Evolutionary conservation across 2,329 filamentous ascomycete species (phyloP), one percentile per base, ranked within the genome.

Genomic region (Calonectria leucothoes): DNA sequence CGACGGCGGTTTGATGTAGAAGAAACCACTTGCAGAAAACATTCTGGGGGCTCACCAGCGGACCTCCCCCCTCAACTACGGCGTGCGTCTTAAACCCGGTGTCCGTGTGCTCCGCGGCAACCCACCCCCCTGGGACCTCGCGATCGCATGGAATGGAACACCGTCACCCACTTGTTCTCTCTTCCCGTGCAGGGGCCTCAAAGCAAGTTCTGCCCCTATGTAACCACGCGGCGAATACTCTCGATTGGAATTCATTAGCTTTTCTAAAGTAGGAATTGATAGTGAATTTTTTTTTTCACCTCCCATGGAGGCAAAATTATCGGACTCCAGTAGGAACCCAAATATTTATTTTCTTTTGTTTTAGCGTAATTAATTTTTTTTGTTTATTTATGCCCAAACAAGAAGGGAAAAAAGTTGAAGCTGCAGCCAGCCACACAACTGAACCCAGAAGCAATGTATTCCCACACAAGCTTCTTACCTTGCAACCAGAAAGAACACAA

Each of bases 131-230:
- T 55, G 57, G 70, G 45, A 61, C 33, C 45, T 72, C 61, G 27
- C 31, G 69, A 71, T 66, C 51, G 29, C 48, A 42, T 37, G 39
- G 59, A 66, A 71, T 66, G 63, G 55, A 42, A 63, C 39, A 61
- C 27, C 37, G 65, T 49, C 65, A 31, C 57, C 57, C 65, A 64
- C 65, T 72, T 69, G 57, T 72, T 72, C 25, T 55, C 65, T 65
- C 57, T 55, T 69, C 70, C 70, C 55, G 48, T 51, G 37, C 70
- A 69, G 65, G 70, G 65, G 65, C 55, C 55, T 59, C 55, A 59
- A 59, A 59, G 55, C 33, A 37, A 37, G 8, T 6, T 59, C 33
- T 52, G 27, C 49, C 29, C 15, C 55, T 59, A 37, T 59, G 55
- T 39, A 59, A 59, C 64, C 55, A 51, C 48, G 55, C 33, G 49